Conservation (phyloP, 768 basidiomycete genomes). For the Gloeostereum incarnatum region DNA sequence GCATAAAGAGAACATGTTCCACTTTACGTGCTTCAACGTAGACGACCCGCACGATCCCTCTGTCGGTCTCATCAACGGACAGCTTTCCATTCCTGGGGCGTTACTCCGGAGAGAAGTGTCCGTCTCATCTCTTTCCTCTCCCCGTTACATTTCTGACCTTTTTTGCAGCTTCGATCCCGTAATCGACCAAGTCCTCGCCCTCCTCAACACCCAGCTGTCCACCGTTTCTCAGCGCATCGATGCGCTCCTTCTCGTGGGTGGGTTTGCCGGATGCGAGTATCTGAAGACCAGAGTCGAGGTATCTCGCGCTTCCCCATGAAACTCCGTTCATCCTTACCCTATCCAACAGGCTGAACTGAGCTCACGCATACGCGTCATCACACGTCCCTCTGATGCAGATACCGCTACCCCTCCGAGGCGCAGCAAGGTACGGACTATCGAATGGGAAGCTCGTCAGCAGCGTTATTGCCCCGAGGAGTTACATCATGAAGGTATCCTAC, state of each 20-base stretch:
- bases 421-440: conserved; percentile 81
- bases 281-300: conserved; percentile 74
- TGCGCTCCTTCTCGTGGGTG: conserved; percentile 84
- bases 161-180: conserved; percentile 66
- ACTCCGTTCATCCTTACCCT: neutral
- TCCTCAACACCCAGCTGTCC: conserved; percentile 69
- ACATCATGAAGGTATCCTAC: conserved; percentile 71
- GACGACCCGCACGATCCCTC: conserved; percentile 74
- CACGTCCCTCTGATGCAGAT: conserved; percentile 79
- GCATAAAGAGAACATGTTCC: conserved; percentile 65
- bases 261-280: conserved; percentile 83
- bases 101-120: conserved; percentile 67
- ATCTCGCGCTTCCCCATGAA: conserved; percentile 13
- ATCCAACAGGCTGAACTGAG: conserved; percentile 53
- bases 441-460: conserved; percentile 70
- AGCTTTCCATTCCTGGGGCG: conserved; percentile 75
- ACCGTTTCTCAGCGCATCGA: conserved; percentile 65
- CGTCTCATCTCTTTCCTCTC: neutral
- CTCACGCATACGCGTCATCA: conserved; percentile 61
- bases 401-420: conserved; percentile 84
- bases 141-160: neutral
- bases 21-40: conserved; percentile 86
- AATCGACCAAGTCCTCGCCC: conserved; percentile 68
- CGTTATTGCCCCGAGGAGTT: conserved; percentile 74
- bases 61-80: conserved; percentile 76